Percentiles rank a stretch among this genome's conserved stretches.
Evolutionary conservation across 768 basidiomycete species (phyloP).

Genomic region (Lepiota venenata): DNA sequence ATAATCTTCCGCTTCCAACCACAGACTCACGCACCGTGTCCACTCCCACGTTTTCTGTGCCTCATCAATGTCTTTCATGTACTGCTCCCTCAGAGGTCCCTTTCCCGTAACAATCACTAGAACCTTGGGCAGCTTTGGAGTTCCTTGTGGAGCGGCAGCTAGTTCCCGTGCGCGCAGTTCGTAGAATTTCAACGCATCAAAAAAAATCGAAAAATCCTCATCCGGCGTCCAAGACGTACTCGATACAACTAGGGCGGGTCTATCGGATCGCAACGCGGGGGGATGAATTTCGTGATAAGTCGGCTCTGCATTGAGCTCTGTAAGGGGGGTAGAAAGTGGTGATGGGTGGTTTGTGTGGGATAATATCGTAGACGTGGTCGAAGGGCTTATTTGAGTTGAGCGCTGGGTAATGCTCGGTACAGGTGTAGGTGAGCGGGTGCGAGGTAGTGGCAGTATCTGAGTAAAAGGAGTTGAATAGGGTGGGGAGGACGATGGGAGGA

Average conservation of each 20-base stretch:
- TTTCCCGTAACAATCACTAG: conserved; percentile 89
- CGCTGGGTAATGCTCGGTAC: no score
- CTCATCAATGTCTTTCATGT: conserved; percentile 65
- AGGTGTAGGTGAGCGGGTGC: conserved; percentile 6
- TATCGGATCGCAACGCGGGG: conserved; percentile 58
- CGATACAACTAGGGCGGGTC: conserved; percentile 85
- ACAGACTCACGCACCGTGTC: conserved; percentile 78
- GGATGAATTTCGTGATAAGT: conserved; percentile 30
- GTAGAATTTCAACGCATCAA: conserved; percentile 71
- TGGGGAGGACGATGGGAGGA: conserved; percentile 47
- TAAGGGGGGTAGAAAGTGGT: conserved; percentile 21
- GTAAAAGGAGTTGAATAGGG: conserved; percentile 69
- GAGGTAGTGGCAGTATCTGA: conserved; percentile 21
- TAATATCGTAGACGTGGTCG: background rate
- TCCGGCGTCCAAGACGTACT: conserved; percentile 98
- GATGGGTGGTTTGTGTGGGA: background rate
- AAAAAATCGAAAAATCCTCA: conserved; percentile 87
- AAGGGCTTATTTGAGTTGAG: background rate
- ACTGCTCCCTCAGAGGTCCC: conserved; percentile 70
- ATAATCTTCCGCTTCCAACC: conserved; percentile 91
- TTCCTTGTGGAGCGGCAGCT: conserved; percentile 1
- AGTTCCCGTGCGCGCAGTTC: conserved; percentile 49
- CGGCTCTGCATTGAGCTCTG: conserved; percentile 19
- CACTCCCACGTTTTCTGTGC: conserved; percentile 70
- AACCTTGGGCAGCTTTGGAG: conserved; percentile 59